Evolutionary conservation across 169 alveolate species (phyloP).

Genomic region (Babesia divergens): DNA sequence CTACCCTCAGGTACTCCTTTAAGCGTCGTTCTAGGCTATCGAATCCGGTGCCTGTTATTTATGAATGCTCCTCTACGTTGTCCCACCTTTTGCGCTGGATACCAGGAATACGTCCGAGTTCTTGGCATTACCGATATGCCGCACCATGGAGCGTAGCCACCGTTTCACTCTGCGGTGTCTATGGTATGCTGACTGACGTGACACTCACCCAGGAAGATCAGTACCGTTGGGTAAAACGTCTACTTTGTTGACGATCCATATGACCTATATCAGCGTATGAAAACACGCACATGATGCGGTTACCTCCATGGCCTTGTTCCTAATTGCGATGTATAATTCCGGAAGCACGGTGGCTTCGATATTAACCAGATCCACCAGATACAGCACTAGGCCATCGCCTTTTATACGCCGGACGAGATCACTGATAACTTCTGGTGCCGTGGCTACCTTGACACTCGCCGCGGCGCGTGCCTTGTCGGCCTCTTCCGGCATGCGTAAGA

Average conservation of each 20-base stretch:
- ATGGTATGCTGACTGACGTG: not conserved
- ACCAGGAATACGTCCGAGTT: conserved; percentile 74
- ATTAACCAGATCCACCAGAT: conserved; percentile 78
- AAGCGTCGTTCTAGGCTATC: conserved; percentile 71
- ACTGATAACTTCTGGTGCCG: conserved; percentile 57
- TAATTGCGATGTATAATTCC: conserved; percentile 79
- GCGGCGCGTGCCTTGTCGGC: conserved; percentile 15
- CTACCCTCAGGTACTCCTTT: conserved; percentile 63
- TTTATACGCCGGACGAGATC: conserved; percentile 62
- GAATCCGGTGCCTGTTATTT: conserved; percentile 55
- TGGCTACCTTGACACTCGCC: not conserved
- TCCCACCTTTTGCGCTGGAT: conserved; percentile 67
- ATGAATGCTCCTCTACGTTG: not conserved
- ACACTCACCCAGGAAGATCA: conserved; percentile 37
- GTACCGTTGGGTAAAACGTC: conserved; percentile 78
- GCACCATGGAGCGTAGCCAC: conserved; percentile 81
- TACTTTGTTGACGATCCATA: conserved; percentile 80
- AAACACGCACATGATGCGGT: not conserved
- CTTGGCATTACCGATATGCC: conserved; percentile 81
- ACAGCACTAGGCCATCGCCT: conserved; percentile 74
- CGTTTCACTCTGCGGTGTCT: conserved; percentile 62
- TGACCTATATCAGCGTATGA: conserved; percentile 49
- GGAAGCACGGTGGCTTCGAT: conserved; percentile 82
- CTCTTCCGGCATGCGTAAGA: conserved; percentile 39
- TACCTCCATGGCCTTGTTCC: conserved; percentile 74